phyloP scores from a whole-genome alignment of 1,139 yeast genomes.

The Candida frijolesensis region DNA sequence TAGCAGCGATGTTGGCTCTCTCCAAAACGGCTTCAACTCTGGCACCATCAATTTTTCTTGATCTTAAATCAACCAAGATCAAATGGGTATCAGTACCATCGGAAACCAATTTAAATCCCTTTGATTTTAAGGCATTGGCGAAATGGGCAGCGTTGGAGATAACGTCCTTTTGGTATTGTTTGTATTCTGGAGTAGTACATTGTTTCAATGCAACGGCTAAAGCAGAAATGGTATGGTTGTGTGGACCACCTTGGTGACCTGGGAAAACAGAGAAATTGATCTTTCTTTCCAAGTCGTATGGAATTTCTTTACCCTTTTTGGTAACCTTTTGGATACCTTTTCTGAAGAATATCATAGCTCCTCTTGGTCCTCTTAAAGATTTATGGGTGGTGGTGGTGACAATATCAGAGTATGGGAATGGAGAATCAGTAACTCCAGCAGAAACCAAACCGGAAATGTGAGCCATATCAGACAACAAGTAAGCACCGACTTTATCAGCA shows the following conservation, averaged over 20 bases:
- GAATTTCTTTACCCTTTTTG: slow-evolving; percentile 85
- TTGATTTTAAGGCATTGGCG: slow-evolving; percentile 65
- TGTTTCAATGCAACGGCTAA: slow-evolving; percentile 93
- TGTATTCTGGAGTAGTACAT: slow-evolving; percentile 83
- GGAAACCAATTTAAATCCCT: slow-evolving; percentile 81
- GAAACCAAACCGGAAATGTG: slow-evolving; percentile 94
- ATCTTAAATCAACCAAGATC: slow-evolving; percentile 81
- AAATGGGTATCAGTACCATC: slow-evolving; percentile 95
- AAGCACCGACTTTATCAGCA: slow-evolving; percentile 93
- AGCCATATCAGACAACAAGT: slow-evolving; percentile 92
- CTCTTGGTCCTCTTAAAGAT: slow-evolving; percentile 97
- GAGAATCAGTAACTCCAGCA: slow-evolving; percentile 90
- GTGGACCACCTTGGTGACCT: slow-evolving; percentile 99
- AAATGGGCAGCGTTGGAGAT: slow-evolving; percentile 78
- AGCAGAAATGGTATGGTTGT: slow-evolving; percentile 95
- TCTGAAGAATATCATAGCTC: slow-evolving; percentile 97
- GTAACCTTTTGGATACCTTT: slow-evolving; percentile 84
- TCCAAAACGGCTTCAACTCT: slow-evolving; percentile 92
- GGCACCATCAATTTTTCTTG: slow-evolving; percentile 91
- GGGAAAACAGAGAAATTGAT: slow-evolving; percentile 97
- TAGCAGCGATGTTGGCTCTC: slow-evolving; percentile 88
- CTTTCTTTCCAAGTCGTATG: slow-evolving; percentile 83
- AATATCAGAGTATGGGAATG: slow-evolving; percentile 91
- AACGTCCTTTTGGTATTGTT: slow-evolving; percentile 80
- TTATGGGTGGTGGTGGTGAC: slow-evolving; percentile 98